These are phyloP conservation scores for Aspergillus versicolor DNA, from an alignment of 2,329 filamentous ascomycete genomes.

Conservation along the genomic window DNA sequence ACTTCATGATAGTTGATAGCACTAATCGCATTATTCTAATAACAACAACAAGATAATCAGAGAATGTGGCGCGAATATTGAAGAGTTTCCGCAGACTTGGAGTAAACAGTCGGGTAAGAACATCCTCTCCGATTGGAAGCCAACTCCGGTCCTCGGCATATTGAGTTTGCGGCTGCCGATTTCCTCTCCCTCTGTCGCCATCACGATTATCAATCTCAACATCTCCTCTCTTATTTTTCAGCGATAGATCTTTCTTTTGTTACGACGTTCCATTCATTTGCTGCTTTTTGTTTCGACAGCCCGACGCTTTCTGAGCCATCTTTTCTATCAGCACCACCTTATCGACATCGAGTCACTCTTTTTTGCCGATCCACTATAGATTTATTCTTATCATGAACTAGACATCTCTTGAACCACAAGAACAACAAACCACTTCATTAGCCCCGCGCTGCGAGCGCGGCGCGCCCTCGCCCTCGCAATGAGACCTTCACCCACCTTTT, in stretches of 20 bases:
- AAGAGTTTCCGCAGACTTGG: background rate
- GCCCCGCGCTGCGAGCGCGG: background rate
- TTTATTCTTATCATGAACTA: background rate
- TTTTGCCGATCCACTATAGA: background rate
- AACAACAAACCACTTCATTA: background rate
- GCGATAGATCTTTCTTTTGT: background rate
- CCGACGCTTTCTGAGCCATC: background rate
- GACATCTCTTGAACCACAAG: background rate
- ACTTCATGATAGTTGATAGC: background rate
- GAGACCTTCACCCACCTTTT: conserved; percentile 10
- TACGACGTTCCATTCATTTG: background rate
- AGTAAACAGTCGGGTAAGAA: background rate
- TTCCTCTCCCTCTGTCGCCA: conserved; percentile 3
- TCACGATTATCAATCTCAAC: conserved; percentile 5
- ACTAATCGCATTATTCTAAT: background rate
- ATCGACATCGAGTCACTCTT: background rate
- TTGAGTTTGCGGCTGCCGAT: background rate
- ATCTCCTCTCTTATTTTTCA: background rate
- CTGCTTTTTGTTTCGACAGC: background rate
- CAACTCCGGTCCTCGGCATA: conserved; percentile 12
- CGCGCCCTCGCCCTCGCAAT: conserved; percentile 5
- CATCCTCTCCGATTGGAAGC: conserved; percentile 5
- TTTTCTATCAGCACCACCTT: background rate
- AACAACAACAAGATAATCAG: background rate
- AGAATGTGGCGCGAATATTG: too few species aligned